Conservation (phyloP, 2,329 filamentous ascomycete species). For the Didymella pinodella region DNA sequence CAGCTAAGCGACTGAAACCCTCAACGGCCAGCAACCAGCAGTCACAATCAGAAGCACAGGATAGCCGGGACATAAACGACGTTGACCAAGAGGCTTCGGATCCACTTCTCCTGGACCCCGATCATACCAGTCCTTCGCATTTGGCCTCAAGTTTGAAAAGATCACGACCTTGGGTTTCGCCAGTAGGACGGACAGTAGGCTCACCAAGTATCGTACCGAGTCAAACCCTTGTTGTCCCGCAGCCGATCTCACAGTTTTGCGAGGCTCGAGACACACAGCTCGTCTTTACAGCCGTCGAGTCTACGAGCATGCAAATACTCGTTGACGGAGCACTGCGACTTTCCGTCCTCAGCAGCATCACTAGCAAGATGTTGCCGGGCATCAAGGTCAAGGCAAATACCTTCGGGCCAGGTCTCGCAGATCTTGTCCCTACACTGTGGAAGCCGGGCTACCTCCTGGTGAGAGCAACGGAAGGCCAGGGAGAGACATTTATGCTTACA, state of each 20-base stretch:
- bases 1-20: slow-evolving; percentile 23
- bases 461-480: slow-evolving; percentile 9
- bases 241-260: too few species aligned
- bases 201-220: background rate
- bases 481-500: background rate
- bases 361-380: slow-evolving; percentile 30
- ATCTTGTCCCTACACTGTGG: slow-evolving; percentile 53
- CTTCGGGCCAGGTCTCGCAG: slow-evolving; percentile 45
- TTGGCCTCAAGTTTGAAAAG: background rate
- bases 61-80: background rate
- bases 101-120: background rate
- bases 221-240: background rate
- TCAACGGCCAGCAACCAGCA: background rate
- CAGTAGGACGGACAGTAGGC: background rate
- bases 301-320: slow-evolving; percentile 27
- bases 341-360: slow-evolving; percentile 43
- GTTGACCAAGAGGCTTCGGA: background rate
- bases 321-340: slow-evolving; percentile 50
- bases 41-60: background rate
- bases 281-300: background rate
- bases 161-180: background rate
- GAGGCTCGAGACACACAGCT: background rate
- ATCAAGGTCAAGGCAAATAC: slow-evolving; percentile 46
- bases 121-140: background rate
- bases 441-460: slow-evolving; percentile 49